Percentiles rank a stretch among this genome's conserved stretches.
These are phyloP conservation scores for Cladosporium austrohemisphaericum DNA, from an alignment of 2,329 filamentous ascomycete species.

Conservation along the genomic window DNA sequence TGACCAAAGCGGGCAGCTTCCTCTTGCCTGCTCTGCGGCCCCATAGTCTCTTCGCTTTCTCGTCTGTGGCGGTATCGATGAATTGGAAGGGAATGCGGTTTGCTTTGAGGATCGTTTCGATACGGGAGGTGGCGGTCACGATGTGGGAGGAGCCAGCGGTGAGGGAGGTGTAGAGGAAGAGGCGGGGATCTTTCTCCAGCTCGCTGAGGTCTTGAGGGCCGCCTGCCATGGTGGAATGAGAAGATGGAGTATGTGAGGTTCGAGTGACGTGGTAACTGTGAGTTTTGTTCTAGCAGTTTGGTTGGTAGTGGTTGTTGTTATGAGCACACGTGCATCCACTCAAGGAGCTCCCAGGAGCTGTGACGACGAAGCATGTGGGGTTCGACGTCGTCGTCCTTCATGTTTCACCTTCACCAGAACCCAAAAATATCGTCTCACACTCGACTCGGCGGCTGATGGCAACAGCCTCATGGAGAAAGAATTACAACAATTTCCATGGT, in stretches of 20 bases:
- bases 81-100: conserved; percentile 93
- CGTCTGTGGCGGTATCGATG: conserved; percentile 85
- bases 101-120: conserved; percentile 93
- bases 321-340: too few species aligned
- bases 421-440: too few species aligned
- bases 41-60: conserved; percentile 85
- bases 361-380: too few species aligned
- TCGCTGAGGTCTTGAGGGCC: conserved; percentile 36
- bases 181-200: conserved; percentile 47
- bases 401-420: too few species aligned
- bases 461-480: too few species aligned
- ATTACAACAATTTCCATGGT: too few species aligned
- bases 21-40: conserved; percentile 76
- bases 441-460: too few species aligned
- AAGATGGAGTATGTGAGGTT: background rate
- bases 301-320: background rate
- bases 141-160: conserved; percentile 95
- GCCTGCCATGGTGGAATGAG: conserved; percentile 1
- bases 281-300: too few species aligned
- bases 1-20: conserved; percentile 85
- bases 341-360: too few species aligned
- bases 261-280: background rate
- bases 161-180: conserved; percentile 95
- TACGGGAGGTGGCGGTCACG: conserved; percentile 87
- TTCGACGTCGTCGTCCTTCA: too few species aligned